A percentile compares a stretch with the other conserved stretches of the same genome.
Conservation (phyloP, 2,329 filamentous ascomycete species). For the Sordariomycetes sp. region DNA sequence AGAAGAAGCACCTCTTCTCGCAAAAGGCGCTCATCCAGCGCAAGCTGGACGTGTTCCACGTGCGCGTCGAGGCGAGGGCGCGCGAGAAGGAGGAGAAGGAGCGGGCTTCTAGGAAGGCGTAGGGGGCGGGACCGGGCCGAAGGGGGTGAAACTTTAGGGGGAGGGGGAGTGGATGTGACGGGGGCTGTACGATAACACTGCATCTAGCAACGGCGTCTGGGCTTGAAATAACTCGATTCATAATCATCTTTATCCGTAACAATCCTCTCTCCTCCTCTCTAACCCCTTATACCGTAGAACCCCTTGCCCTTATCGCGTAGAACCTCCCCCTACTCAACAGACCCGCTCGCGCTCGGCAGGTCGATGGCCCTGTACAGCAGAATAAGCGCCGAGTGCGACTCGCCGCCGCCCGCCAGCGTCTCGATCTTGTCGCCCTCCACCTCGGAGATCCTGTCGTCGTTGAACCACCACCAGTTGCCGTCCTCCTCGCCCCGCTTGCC, state of each 20-base stretch:
- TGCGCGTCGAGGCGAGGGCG: slow-evolving; percentile 25
- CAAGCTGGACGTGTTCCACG: slow-evolving; percentile 28
- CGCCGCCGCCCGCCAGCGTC: slow-evolving; percentile 77
- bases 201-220: not conserved
- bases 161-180: not conserved
- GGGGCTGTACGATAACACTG: not conserved
- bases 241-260: not conserved
- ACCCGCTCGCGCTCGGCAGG: slow-evolving; percentile 47
- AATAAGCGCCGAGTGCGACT: slow-evolving; percentile 75
- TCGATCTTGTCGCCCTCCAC: slow-evolving; percentile 87
- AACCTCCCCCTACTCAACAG: slow-evolving; percentile 6
- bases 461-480: slow-evolving; percentile 99
- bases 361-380: slow-evolving; percentile 68
- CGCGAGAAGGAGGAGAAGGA: slow-evolving; percentile 12
- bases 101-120: not conserved
- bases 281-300: slow-evolving; percentile 16
- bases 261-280: slow-evolving; percentile 1
- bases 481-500: slow-evolving; percentile 74
- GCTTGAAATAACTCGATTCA: not conserved
- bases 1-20: slow-evolving; percentile 24
- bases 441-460: slow-evolving; percentile 93
- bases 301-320: slow-evolving; percentile 3
- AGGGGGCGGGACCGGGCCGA: not conserved
- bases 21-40: slow-evolving; percentile 27
- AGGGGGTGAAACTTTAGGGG: not conserved